These are phyloP conservation scores for Flammula alnicola DNA, from an alignment of 1,284 basidiomycete genomes.

Conservation along the genomic window DNA sequence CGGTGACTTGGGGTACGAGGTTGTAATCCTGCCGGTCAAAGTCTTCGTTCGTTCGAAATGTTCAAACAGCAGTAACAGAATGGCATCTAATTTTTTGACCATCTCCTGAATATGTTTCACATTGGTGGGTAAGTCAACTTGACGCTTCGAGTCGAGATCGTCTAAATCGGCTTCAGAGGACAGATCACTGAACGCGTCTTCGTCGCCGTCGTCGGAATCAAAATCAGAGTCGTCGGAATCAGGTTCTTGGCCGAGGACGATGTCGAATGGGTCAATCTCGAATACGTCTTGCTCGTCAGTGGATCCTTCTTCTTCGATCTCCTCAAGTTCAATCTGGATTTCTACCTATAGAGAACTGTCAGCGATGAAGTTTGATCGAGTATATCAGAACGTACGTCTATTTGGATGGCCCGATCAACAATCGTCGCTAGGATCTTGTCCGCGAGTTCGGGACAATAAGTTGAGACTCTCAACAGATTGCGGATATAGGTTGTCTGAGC, in stretches of 20 bases:
- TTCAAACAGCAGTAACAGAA: constrained; percentile 84
- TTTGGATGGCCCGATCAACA: constrained; percentile 90
- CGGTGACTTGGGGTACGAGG: constrained; percentile 30
- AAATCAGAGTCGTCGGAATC: constrained; percentile 37
- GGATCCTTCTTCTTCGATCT: constrained; percentile 76
- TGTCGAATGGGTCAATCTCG: constrained; percentile 85
- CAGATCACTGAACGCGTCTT: constrained; percentile 62
- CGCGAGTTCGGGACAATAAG: constrained; percentile 89
- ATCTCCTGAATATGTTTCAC: constrained; percentile 80
- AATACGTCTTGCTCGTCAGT: constrained; percentile 69
- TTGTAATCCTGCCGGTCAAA: constrained; percentile 20
- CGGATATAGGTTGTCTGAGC: constrained; percentile 91
- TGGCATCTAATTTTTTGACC: constrained; percentile 90
- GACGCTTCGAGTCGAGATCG: constrained; percentile 39
- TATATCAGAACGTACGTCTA: constrained; percentile 75
- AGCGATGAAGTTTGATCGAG: background rate
- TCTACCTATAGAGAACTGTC: constrained; percentile 71
- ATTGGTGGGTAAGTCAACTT: constrained; percentile 53
- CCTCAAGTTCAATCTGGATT: constrained; percentile 95
- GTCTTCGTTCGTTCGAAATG: constrained; percentile 67
- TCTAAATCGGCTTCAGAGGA: constrained; percentile 71
- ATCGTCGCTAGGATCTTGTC: constrained; percentile 87
- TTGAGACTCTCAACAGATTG: constrained; percentile 84
- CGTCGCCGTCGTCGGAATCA: constrained; percentile 56
- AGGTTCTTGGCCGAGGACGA: constrained; percentile 71